Conservation (phyloP, 176 grass and related monocot genomes). For the Zizania latifolia region DNA sequence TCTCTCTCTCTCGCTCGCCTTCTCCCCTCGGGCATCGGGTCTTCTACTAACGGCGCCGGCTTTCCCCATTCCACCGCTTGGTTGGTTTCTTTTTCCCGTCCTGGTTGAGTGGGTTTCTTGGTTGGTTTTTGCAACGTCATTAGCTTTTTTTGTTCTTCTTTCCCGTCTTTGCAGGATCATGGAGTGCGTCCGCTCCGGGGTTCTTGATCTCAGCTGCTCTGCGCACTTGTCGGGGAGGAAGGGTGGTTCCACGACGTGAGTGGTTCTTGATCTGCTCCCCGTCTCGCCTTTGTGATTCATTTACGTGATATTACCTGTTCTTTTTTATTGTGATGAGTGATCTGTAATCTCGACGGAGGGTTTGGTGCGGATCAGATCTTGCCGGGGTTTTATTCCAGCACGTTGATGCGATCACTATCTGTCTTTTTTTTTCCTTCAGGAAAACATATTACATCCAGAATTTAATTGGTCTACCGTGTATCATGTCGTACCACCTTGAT, state of each 20-base stretch:
- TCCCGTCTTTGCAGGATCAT: background rate
- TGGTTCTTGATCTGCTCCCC: background rate
- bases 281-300: background rate
- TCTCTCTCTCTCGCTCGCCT: no score
- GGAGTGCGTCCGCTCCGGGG: conserved; percentile 24
- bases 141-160: background rate
- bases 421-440: background rate
- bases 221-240: conserved; percentile 1
- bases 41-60: no score
- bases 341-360: background rate
- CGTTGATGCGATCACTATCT: background rate
- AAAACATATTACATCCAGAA: background rate
- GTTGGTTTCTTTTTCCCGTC: no score
- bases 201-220: conserved; percentile 2
- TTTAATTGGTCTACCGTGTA: background rate
- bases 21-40: no score
- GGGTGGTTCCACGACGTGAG: conserved; percentile 25
- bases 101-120: background rate
- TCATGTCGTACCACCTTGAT: no score
- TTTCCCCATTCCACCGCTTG: no score
- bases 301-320: background rate
- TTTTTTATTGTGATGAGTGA: background rate
- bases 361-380: background rate
- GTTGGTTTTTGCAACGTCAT: background rate
- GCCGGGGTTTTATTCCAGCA: background rate